These are phyloP conservation scores for Arthrobotrys iridis DNA, from an alignment of 2,329 filamentous ascomycete genomes.

Conservation along the genomic window DNA sequence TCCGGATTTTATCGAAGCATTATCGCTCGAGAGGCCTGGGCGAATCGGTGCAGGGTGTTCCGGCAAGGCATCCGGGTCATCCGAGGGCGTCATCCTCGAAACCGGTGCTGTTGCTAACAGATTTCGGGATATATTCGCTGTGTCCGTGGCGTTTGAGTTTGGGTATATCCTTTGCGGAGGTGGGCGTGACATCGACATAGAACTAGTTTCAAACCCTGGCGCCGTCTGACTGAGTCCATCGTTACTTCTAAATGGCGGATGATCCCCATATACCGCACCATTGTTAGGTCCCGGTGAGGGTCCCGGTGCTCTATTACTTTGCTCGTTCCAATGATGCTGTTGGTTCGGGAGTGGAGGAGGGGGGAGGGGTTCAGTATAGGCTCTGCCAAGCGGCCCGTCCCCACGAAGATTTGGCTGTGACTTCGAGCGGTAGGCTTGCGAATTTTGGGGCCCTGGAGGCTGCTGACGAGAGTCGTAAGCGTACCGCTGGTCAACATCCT, in stretches of 20 bases:
- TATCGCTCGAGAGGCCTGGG: slow-evolving; percentile 66
- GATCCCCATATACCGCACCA: not conserved
- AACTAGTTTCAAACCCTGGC: not conserved
- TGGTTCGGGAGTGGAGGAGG: slow-evolving; percentile 12
- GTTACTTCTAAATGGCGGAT: not conserved
- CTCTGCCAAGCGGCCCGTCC: slow-evolving; percentile 4
- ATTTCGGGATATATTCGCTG: not conserved
- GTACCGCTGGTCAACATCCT: not conserved
- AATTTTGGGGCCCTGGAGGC: not conserved
- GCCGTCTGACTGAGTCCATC: not conserved
- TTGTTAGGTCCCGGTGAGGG: not conserved
- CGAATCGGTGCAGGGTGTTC: slow-evolving; percentile 73
- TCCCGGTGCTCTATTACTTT: not conserved
- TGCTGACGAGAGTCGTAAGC: slow-evolving; percentile 11
- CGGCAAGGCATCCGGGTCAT: slow-evolving; percentile 65
- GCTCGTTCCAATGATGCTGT: slow-evolving; percentile 30
- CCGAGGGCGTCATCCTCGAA: slow-evolving; percentile 2
- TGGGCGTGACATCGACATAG: slow-evolving; percentile 23
- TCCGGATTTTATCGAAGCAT: slow-evolving; percentile 59
- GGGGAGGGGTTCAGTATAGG: slow-evolving; percentile 20
- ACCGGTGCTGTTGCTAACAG: not conserved
- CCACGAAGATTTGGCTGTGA: slow-evolving; percentile 64
- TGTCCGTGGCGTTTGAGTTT: not conserved
- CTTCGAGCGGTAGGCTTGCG: slow-evolving; percentile 61
- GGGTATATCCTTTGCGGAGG: slow-evolving; percentile 46